A percentile compares a stretch with the other conserved stretches of the same genome.
Conservation (phyloP, 352 stramenopile species). For the Globisporangium lucens region DNA sequence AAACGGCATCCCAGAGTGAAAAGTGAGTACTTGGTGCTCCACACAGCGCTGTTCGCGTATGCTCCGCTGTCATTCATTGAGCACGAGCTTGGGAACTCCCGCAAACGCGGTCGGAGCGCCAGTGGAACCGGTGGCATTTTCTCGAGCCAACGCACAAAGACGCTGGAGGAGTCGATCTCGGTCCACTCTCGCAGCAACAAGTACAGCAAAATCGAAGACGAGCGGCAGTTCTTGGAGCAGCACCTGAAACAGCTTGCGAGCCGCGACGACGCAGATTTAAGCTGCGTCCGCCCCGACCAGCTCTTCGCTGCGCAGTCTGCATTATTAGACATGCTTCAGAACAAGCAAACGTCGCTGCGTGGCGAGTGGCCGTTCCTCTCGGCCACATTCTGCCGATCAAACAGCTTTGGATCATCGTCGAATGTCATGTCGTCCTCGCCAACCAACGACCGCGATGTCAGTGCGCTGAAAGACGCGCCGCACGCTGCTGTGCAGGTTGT, state of each 20-base stretch:
- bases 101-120: constrained; percentile 14
- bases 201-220: constrained; percentile 33
- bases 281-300: constrained; percentile 5
- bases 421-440: constrained; percentile 6
- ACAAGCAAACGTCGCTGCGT: constrained; percentile 18
- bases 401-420: constrained; percentile 14
- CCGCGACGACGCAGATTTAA: not conserved
- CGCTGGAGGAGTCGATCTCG: constrained; percentile 34
- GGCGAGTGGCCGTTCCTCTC: constrained; percentile 30
- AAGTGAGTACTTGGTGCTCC: constrained; percentile 34
- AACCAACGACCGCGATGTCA: not conserved
- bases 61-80: constrained; percentile 39
- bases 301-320: constrained; percentile 22
- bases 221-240: constrained; percentile 42
- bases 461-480: constrained; percentile 14
- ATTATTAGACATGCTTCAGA: constrained; percentile 29
- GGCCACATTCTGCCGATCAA: constrained; percentile 11
- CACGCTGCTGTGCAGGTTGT: constrained; percentile 38
- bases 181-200: constrained; percentile 29
- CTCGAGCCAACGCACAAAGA: constrained; percentile 15
- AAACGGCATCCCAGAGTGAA: constrained; percentile 2
- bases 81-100: constrained; percentile 19
- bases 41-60: constrained; percentile 36
- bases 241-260: constrained; percentile 25
- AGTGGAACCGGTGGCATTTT: constrained; percentile 17